A percentile compares a stretch with the other conserved stretches of the same genome.
Conservation (phyloP, 2,329 filamentous ascomycete species). For the Pseudocercospora eumusae region DNA sequence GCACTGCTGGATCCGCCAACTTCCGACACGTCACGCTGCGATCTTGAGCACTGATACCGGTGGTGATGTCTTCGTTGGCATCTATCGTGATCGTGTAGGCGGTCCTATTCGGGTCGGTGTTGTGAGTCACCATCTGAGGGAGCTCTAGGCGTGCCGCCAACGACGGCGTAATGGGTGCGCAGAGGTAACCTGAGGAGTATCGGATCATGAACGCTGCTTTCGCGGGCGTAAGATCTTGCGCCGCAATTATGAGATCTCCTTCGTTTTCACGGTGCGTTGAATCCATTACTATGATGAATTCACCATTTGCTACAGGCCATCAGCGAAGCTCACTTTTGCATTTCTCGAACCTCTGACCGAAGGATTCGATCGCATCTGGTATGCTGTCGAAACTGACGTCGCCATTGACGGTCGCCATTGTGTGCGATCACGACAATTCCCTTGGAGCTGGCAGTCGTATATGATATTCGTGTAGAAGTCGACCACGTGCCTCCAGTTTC, state of each 20-base stretch:
- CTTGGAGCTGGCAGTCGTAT: not conserved
- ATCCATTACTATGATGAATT: constrained; percentile 96
- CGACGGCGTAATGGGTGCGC: constrained; percentile 73
- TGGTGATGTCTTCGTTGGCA: constrained; percentile 70
- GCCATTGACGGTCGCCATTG: constrained; percentile 36
- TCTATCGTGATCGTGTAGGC: constrained; percentile 93
- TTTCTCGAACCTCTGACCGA: constrained; percentile 38
- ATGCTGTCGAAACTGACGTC: constrained; percentile 48
- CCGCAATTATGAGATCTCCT: constrained; percentile 95
- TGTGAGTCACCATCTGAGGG: constrained; percentile 83
- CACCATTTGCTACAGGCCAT: constrained; percentile 52
- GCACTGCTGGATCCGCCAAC: constrained; percentile 67
- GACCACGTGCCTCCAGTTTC: not conserved
- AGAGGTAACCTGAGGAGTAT: constrained; percentile 85
- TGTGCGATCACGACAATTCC: not conserved
- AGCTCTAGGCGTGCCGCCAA: constrained; percentile 72
- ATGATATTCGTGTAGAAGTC: not conserved
- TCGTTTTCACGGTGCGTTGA: constrained; percentile 92
- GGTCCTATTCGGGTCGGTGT: constrained; percentile 78
- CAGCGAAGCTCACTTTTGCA: not conserved
- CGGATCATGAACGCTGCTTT: constrained; percentile 97
- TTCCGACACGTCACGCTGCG: constrained; percentile 76
- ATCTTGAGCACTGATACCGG: constrained; percentile 88
- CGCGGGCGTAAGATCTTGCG: constrained; percentile 75
- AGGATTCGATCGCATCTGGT: constrained; percentile 49